Base-by-base conservation (phyloP, 2,329 filamentous ascomycete genomes). In the Herpotrichia juniperi region DNA sequence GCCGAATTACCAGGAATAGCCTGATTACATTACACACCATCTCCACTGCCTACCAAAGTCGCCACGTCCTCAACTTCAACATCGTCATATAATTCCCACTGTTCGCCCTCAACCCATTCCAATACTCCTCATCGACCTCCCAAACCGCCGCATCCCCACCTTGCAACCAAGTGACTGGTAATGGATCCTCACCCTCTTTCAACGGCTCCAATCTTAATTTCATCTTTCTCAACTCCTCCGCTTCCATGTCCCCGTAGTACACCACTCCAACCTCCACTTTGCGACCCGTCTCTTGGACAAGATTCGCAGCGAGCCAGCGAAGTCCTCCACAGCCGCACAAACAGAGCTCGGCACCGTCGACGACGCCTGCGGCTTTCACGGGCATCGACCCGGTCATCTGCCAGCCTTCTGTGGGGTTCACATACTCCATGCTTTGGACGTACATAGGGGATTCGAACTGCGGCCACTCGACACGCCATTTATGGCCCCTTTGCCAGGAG, bases 401-500 rank as follows among this genome's bases (percentile, higher is more conserved):
- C 45, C 32, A 28, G 14, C 12, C 45, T 9, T 28, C 24, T 11
- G 9, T 9, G 11, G 21, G 28, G 17, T 26, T 25, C 4, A n/a
- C 22, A 28, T 10, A 28, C 25, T 42, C 34, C n/a, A 19, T 22
- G 14, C n/a, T 14, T 14, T 17, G 17, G 8, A 21, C 24, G 11
- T 26, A 16, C 21, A 19, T 25, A 35, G 31, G 26, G 12, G 19
- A 11, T 4, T 42, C 42, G 19, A 45, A 16, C 26, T 48, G 44
- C 40, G 54, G 50, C 50, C 50, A 56, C 31, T 50, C 35, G 10
- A 51, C 26, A 5, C 12, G 19, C 54, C 54, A 56, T 28, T 42
- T 53, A 14, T 50, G n/a, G 5, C 50, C 54, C 19, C 19, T 39
- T 28, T 56, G 54, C 54, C 54, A 56, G 3, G 37, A 16, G 16